A percentile compares a stretch with the other conserved stretches of the same genome.
phyloP scores from a whole-genome alignment of 192 early-diverging fungal species.

The Mortierella claussenii region DNA sequence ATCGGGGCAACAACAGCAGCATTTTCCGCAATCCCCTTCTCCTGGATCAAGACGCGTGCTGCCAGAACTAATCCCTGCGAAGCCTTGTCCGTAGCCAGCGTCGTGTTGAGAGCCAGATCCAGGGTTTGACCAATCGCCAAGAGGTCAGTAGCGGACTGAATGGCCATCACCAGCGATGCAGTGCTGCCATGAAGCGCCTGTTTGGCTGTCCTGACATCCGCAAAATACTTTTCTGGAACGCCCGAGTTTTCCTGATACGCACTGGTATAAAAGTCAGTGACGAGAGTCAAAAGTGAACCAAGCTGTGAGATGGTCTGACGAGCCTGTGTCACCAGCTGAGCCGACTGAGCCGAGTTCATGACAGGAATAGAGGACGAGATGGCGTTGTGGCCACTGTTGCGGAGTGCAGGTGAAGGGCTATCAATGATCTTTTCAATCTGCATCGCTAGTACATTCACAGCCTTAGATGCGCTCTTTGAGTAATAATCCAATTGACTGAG shows the following conservation, averaged over 20 bases:
- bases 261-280: conserved; percentile 50
- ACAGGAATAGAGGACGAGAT: conserved; percentile 23
- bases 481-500: conserved; percentile 52
- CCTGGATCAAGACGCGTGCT: conserved; percentile 66
- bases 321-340: conserved; percentile 55
- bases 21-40: conserved; percentile 56
- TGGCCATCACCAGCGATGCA: conserved; percentile 68
- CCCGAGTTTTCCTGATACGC: conserved; percentile 8
- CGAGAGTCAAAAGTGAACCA: conserved; percentile 52
- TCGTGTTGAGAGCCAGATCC: conserved; percentile 58
- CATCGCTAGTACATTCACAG: conserved; percentile 41
- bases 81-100: conserved; percentile 65
- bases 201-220: conserved; percentile 71
- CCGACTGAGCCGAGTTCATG: conserved; percentile 52
- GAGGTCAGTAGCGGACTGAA: conserved; percentile 66
- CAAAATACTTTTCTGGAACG: conserved; percentile 44
- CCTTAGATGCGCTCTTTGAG: conserved; percentile 50
- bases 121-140: conserved; percentile 67
- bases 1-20: conserved; percentile 31
- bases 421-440: conserved; percentile 52
- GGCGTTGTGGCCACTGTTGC: conserved; percentile 10
- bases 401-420: conserved; percentile 13
- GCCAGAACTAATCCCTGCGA: conserved; percentile 66
- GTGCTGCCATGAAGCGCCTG: conserved; percentile 72
- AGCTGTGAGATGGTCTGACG: conserved; percentile 55